phyloP scores from a whole-genome alignment of 2,329 filamentous ascomycete species.

The Claviceps sp. region DNA sequence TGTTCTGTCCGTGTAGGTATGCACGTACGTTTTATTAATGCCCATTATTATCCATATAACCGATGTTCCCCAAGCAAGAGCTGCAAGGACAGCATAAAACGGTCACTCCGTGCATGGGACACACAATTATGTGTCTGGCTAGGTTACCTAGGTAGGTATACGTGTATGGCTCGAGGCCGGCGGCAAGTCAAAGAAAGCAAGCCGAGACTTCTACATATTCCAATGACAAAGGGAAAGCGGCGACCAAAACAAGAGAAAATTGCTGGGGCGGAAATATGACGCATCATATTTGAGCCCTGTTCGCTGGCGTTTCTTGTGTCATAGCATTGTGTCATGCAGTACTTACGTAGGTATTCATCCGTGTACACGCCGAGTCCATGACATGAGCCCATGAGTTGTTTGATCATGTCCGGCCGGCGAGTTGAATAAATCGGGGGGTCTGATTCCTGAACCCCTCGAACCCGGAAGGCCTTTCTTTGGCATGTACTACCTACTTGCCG shows the following conservation, averaged over 20 bases:
- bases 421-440: neutral
- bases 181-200: neutral
- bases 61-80: neutral
- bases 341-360: neutral
- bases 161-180: neutral
- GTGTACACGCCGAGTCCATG: neutral
- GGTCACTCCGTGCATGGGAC: neutral
- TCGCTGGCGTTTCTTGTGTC: neutral
- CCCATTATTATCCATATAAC: neutral
- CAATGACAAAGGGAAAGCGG: too few relatives aligned
- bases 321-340: neutral
- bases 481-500: neutral
- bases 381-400: neutral
- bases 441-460: neutral
- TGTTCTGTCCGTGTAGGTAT: neutral
- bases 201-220: neutral
- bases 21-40: neutral
- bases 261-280: neutral
- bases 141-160: neutral
- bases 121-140: neutral
- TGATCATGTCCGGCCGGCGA: neutral
- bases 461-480: neutral
- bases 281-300: slow-evolving; percentile 1
- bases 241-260: neutral
- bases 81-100: neutral